Percentiles rank a stretch among this genome's conserved stretches.
These are phyloP conservation scores for Rhodamnia rubescens DNA, from an alignment of 345 rosid species.

Conservation along the genomic window DNA sequence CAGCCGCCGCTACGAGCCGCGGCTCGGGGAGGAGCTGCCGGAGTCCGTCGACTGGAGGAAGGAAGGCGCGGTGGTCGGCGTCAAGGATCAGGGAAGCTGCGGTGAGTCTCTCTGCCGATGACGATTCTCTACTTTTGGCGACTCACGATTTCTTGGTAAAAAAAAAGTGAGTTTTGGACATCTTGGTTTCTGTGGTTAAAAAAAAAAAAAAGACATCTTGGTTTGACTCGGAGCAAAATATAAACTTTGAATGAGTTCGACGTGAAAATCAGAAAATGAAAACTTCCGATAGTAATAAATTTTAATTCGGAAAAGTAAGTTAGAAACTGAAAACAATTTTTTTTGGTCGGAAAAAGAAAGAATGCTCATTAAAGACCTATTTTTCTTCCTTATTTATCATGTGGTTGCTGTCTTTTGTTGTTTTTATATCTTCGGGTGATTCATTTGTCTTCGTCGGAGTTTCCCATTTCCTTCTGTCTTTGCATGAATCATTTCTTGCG, in stretches of 20 bases:
- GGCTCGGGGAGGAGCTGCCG: conserved; percentile 54
- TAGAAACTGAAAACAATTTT: neutral
- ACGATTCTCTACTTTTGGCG: neutral
- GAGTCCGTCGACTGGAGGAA: conserved; percentile 75
- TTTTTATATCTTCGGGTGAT: neutral
- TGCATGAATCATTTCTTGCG: neutral
- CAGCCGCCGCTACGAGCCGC: conserved; percentile 40
- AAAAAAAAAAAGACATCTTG: no score
- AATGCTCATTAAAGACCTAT: neutral
- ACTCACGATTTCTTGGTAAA: neutral
- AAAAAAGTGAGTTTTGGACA: neutral
- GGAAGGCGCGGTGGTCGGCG: conserved; percentile 57
- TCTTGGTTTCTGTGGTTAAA: neutral
- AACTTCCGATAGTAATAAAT: neutral
- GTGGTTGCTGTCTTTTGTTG: neutral
- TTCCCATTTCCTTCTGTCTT: neutral
- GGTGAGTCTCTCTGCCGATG: conserved; percentile 30
- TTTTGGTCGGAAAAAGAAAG: no score
- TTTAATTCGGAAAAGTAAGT: neutral
- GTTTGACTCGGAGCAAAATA: neutral
- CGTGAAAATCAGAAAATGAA: neutral
- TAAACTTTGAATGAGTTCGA: neutral
- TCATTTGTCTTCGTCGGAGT: neutral
- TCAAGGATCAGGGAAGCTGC: conserved; percentile 81
- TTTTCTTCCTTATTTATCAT: neutral